Evolutionary conservation across 768 basidiomycete species (phyloP).

Genomic region (Tulasnella calospora): DNA sequence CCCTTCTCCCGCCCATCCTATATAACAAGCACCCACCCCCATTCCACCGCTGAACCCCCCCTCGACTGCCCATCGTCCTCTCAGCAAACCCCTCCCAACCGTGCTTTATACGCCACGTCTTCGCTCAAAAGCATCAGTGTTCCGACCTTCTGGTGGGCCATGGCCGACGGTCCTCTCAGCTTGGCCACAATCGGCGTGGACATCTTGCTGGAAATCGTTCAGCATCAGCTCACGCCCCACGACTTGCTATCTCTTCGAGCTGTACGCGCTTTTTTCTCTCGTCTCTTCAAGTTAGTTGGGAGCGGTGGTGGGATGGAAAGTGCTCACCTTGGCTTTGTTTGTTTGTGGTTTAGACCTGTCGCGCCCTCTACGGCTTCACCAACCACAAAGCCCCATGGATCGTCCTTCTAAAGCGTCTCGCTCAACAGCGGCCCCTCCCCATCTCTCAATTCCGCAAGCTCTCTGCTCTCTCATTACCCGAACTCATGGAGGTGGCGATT

Average conservation of each 20-base stretch:
- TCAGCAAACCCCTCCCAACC: neutral
- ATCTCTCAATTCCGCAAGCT: constrained; percentile 15
- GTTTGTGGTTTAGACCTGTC: constrained; percentile 14
- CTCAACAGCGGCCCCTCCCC: constrained; percentile 12
- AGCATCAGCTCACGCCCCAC: constrained; percentile 11
- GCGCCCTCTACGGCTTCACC: constrained; percentile 8
- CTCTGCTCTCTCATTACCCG: constrained; percentile 4
- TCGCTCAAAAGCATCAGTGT: neutral
- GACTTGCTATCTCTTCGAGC: constrained; percentile 15
- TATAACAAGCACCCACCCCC: neutral
- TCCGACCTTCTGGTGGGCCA: neutral
- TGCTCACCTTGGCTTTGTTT: neutral
- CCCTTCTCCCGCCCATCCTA: neutral
- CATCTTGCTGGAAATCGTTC: constrained; percentile 9
- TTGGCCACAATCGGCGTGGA: constrained; percentile 14
- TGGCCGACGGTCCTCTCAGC: constrained; percentile 11
- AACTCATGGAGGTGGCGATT: constrained; percentile 19
- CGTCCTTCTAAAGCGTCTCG: constrained; percentile 7
- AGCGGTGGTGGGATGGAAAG: neutral
- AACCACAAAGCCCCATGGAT: constrained; percentile 21
- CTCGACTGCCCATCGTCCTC: neutral
- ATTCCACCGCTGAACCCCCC: neutral
- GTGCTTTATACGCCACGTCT: neutral
- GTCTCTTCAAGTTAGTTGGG: neutral
- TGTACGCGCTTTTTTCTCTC: neutral